Evolutionary conservation across 306 rosid genomes (phyloP).

Genomic region (Cucumis hystrix): DNA sequence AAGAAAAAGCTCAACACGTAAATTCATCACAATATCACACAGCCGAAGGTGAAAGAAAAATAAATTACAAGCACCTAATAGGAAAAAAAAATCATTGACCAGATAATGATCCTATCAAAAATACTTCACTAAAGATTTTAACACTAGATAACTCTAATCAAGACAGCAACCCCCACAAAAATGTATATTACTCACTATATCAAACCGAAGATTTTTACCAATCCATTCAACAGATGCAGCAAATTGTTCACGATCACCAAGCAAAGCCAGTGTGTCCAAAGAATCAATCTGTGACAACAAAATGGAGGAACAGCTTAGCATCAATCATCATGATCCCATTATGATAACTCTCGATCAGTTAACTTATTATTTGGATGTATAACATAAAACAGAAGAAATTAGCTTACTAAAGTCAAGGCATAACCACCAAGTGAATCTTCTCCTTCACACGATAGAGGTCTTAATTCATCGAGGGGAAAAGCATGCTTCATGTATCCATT

Average conservation of each 20-base stretch:
- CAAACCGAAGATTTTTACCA: constrained; percentile 89
- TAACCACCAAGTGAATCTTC: constrained; percentile 87
- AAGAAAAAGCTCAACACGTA: neutral
- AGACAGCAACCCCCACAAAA: neutral
- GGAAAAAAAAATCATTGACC: neutral
- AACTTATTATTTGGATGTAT: neutral
- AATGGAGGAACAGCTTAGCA: neutral
- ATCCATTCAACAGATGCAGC: constrained; percentile 84
- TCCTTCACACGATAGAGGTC: constrained; percentile 70
- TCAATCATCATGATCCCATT: neutral
- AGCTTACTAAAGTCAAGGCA: constrained; percentile 74
- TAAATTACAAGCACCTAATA: neutral
- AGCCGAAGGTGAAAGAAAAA: neutral
- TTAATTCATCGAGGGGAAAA: constrained; percentile 85
- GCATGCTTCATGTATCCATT: constrained; percentile 89
- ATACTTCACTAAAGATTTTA: neutral
- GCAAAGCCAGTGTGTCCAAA: constrained; percentile 77
- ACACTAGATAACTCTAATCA: neutral
- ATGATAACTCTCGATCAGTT: neutral
- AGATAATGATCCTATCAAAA: neutral
- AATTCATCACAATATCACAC: neutral
- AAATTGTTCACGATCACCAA: constrained; percentile 64
- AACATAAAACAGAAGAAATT: neutral
- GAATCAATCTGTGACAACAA: constrained; percentile 60
- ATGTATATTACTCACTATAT: constrained; percentile 61